phyloP scores from a whole-genome alignment of 495 filamentous ascomycete genomes.

The Penicillium fimorum region DNA sequence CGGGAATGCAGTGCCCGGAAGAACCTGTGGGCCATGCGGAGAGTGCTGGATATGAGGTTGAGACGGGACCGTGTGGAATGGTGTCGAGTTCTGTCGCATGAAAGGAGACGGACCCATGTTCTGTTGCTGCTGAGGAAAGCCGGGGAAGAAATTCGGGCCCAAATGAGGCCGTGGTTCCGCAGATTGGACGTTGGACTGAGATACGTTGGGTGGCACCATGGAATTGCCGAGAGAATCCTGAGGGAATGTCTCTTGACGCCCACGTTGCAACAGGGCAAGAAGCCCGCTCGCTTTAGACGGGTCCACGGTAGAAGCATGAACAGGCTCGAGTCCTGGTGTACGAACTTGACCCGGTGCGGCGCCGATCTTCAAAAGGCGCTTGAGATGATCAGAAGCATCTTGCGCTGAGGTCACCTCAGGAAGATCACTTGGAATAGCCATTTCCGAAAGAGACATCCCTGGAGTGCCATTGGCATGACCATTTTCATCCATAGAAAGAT shows the following conservation, averaged over 20 bases:
- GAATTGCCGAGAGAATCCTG: conserved; percentile 37
- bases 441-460: conserved; percentile 15
- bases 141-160: conserved; percentile 36
- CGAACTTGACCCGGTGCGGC: conserved; percentile 24
- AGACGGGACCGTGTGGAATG: conserved; percentile 18
- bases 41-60: conserved; percentile 13
- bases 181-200: conserved; percentile 16
- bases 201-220: conserved; percentile 39
- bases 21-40: conserved; percentile 8
- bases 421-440: conserved; percentile 39
- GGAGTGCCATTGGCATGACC: conserved; percentile 17
- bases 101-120: conserved; percentile 22
- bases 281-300: conserved; percentile 51
- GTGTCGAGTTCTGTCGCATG: conserved; percentile 26
- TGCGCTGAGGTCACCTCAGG: conserved; percentile 37
- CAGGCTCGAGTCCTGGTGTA: conserved; percentile 11
- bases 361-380: conserved; percentile 62
- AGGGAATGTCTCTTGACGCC: conserved; percentile 39
- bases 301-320: conserved; percentile 22
- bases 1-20: conserved; percentile 14
- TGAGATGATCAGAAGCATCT: conserved; percentile 62
- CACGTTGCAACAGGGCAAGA: conserved; percentile 55
- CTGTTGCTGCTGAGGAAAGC: conserved; percentile 36
- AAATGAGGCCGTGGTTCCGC: conserved; percentile 48
- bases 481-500: conserved; percentile 40